phyloP scores from a whole-genome alignment of 164 flowering plant species.

The Chloranthus sessilifolius region DNA sequence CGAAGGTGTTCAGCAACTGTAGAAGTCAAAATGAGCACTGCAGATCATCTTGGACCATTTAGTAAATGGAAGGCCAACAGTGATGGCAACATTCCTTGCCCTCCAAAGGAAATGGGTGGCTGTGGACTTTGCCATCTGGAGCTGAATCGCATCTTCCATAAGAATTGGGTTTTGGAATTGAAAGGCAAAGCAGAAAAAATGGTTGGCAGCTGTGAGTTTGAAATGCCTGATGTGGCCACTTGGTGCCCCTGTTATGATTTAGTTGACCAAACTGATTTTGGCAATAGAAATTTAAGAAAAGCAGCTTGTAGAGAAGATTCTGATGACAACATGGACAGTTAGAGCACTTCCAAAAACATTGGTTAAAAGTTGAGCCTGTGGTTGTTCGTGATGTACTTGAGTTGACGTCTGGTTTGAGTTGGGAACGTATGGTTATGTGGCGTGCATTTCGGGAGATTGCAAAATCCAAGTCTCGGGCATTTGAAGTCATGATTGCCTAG shows the following conservation, averaged over 20 bases:
- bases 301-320: slow-evolving; percentile 59
- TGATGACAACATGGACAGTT: slow-evolving; percentile 49
- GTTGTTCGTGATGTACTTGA: slow-evolving; percentile 72
- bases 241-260: slow-evolving; percentile 34
- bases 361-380: slow-evolving; percentile 81
- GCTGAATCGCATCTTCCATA: slow-evolving; percentile 5
- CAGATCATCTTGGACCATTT: not conserved
- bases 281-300: slow-evolving; percentile 20
- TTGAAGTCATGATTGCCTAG: slow-evolving; percentile 58
- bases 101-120: slow-evolving; percentile 5
- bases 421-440: slow-evolving; percentile 98
- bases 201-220: slow-evolving; percentile 5
- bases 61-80: slow-evolving; percentile 4
- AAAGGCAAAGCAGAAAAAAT: slow-evolving; percentile 41
- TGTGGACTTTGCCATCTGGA: slow-evolving; percentile 5
- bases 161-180: slow-evolving; percentile 28
- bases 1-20: slow-evolving; percentile 34
- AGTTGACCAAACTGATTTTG: slow-evolving; percentile 13
- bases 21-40: not conserved
- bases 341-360: slow-evolving; percentile 76
- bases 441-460: slow-evolving; percentile 67
- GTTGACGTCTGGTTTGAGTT: slow-evolving; percentile 62
- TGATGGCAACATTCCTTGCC: slow-evolving; percentile 8
- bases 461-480: slow-evolving; percentile 28
- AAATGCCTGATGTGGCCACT: slow-evolving; percentile 8